A percentile compares a stretch with the other conserved stretches of the same genome.
Evolutionary conservation across 2,329 filamentous ascomycete species (phyloP).

Genomic region (Trichoderma brevicompactum): DNA sequence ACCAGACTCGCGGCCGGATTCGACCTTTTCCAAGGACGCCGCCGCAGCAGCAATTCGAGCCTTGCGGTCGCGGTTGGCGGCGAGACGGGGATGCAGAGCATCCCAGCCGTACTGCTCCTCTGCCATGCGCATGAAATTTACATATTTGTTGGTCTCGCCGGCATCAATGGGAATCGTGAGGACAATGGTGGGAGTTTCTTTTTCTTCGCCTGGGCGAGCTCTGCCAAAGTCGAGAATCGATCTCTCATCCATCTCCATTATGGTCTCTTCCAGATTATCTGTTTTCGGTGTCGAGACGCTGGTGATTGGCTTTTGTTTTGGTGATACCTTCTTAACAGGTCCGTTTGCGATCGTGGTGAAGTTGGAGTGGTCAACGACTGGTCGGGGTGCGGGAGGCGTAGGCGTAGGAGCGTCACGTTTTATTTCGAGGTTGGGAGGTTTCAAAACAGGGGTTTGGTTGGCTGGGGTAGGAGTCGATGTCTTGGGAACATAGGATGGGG

Average conservation of each 20-base stretch:
- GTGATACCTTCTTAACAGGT: slow-evolving; percentile 52
- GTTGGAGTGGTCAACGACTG: slow-evolving; percentile 46
- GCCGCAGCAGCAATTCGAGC: slow-evolving; percentile 86
- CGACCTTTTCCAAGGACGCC: slow-evolving; percentile 79
- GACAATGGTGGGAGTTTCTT: slow-evolving; percentile 74
- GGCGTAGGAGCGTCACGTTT: slow-evolving; percentile 46
- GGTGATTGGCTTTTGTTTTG: slow-evolving; percentile 52
- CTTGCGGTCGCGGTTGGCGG: slow-evolving; percentile 84
- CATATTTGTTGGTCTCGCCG: slow-evolving; percentile 83
- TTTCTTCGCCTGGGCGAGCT: slow-evolving; percentile 62
- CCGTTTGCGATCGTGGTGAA: slow-evolving; percentile 49
- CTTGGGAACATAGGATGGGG: slow-evolving; percentile 45
- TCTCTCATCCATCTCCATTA: slow-evolving; percentile 50
- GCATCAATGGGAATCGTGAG: slow-evolving; percentile 76
- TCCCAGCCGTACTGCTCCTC: slow-evolving; percentile 95
- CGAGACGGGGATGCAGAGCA: slow-evolving; percentile 86
- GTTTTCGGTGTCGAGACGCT: slow-evolving; percentile 54
- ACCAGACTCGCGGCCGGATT: slow-evolving; percentile 68
- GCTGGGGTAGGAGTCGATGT: slow-evolving; percentile 43
- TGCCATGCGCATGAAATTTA: slow-evolving; percentile 94
- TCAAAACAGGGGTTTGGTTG: slow-evolving; percentile 35
- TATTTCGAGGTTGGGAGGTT: slow-evolving; percentile 39
- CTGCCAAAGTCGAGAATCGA: slow-evolving; percentile 67
- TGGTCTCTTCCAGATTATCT: slow-evolving; percentile 53
- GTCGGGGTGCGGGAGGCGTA: slow-evolving; percentile 35